Evolutionary conservation across 176 grass and related monocot genomes (phyloP).

Genomic region (Cymbopogon citratus): DNA sequence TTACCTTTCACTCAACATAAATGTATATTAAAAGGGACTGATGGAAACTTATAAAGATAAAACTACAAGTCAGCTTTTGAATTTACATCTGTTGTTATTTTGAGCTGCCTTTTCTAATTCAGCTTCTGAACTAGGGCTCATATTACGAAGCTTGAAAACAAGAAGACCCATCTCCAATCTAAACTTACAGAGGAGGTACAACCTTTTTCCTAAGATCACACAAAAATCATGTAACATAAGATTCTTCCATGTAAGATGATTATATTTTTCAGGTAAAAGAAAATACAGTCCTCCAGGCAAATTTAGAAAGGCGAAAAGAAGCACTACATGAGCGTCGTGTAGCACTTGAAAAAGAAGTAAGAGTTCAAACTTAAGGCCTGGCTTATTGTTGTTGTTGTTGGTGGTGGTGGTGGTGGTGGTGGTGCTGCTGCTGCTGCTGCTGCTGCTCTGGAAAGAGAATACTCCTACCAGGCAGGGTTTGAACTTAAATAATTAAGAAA

Average conservation of each 20-base stretch:
- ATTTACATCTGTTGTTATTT: slow-evolving; percentile 12
- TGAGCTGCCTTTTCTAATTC: slow-evolving; percentile 23
- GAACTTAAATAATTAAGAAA: slow-evolving; percentile 3
- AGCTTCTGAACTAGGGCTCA: slow-evolving; percentile 37
- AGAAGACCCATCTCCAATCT: slow-evolving; percentile 61
- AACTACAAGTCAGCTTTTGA: slow-evolving; percentile 7
- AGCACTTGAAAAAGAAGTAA: slow-evolving; percentile 88
- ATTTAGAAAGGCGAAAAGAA: slow-evolving; percentile 58
- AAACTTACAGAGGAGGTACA: slow-evolving; percentile 76
- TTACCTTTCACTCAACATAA: background rate
- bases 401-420: background rate
- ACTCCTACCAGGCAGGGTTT: background rate
- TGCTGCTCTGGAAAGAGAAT: slow-evolving; percentile 18
- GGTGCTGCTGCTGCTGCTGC: too few species aligned
- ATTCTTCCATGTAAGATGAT: slow-evolving; percentile 29
- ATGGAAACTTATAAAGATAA: background rate
- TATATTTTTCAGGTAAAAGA: slow-evolving; percentile 56
- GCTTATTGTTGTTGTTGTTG: background rate
- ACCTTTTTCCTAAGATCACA: background rate
- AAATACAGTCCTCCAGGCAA: slow-evolving; percentile 61
- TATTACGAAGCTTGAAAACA: slow-evolving; percentile 68
- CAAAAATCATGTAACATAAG: background rate
- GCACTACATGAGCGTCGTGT: slow-evolving; percentile 52
- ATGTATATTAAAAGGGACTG: background rate
- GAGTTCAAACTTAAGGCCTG: slow-evolving; percentile 22